A percentile compares a stretch with the other conserved stretches of the same genome.
Conservation (phyloP, 352 stramenopile genomes). For the Globisporangium iwayamae region DNA sequence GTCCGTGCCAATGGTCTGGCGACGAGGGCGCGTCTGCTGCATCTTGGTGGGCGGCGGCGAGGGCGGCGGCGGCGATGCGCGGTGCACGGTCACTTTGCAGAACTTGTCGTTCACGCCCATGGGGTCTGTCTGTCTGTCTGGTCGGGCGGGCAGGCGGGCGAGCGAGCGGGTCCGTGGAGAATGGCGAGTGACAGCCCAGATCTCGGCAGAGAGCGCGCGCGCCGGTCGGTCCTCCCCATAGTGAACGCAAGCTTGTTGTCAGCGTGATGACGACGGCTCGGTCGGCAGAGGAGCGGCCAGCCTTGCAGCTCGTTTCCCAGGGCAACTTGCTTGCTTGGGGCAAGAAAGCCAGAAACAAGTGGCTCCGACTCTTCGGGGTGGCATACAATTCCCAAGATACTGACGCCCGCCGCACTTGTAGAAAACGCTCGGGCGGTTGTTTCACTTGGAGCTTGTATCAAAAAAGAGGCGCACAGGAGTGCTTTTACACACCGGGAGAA, state of each 20-base stretch:
- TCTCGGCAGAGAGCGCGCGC: background rate
- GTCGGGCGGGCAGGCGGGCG: background rate
- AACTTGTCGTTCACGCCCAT: slow-evolving; percentile 45
- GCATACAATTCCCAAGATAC: background rate
- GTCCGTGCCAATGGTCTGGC: slow-evolving; percentile 36
- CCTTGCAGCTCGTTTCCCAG: background rate
- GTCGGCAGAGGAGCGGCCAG: background rate
- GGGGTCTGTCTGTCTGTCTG: background rate
- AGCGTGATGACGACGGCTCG: background rate
- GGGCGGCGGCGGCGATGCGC: slow-evolving; percentile 13
- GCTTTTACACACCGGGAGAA: slow-evolving; percentile 1
- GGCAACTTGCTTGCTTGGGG: background rate
- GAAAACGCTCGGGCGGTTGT: background rate
- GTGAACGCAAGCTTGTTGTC: too few species aligned
- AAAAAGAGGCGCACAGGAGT: background rate
- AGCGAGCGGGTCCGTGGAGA: background rate
- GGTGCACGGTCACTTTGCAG: slow-evolving; percentile 58
- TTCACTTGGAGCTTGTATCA: background rate
- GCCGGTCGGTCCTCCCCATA: background rate
- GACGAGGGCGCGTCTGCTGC: slow-evolving; percentile 23
- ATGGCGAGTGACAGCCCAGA: too few species aligned
- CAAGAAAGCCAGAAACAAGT: background rate
- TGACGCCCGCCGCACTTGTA: background rate
- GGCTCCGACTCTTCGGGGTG: background rate
- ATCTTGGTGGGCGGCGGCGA: slow-evolving; percentile 16